phyloP scores from a whole-genome alignment of 2,329 filamentous ascomycete genomes.

The Neocucurbitaria cava region DNA sequence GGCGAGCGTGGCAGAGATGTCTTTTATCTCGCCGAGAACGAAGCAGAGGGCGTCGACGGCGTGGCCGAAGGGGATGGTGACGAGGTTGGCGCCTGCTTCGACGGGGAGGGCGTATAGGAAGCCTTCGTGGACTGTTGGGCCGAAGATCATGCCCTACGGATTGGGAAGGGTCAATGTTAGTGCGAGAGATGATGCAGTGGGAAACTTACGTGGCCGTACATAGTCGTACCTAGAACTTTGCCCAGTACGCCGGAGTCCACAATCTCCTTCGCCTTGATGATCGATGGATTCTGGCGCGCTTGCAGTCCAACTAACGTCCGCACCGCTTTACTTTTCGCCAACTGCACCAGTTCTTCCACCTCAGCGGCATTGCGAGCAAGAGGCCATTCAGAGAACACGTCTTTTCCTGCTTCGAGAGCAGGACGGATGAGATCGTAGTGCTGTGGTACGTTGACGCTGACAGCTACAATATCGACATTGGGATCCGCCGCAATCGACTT shows the following conservation, averaged over 20 bases:
- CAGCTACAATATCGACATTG: slow-evolving; percentile 58
- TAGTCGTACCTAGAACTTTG: slow-evolving; percentile 47
- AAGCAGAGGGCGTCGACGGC: slow-evolving; percentile 40
- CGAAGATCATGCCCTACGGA: slow-evolving; percentile 31
- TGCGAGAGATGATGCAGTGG: background rate
- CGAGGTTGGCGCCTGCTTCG: slow-evolving; percentile 53
- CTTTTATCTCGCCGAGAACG: slow-evolving; percentile 37
- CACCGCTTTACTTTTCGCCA: slow-evolving; percentile 52
- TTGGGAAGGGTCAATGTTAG: background rate
- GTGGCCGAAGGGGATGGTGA: slow-evolving; percentile 52
- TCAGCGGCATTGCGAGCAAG: slow-evolving; percentile 51
- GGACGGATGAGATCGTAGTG: slow-evolving; percentile 54
- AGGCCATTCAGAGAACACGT: slow-evolving; percentile 61
- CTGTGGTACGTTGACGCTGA: slow-evolving; percentile 52
- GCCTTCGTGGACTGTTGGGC: slow-evolving; percentile 14
- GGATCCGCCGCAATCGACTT: slow-evolving; percentile 55
- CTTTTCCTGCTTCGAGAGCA: slow-evolving; percentile 49
- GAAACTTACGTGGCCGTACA: slow-evolving; percentile 31
- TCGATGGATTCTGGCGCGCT: slow-evolving; percentile 50
- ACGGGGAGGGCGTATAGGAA: slow-evolving; percentile 60
- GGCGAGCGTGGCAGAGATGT: slow-evolving; percentile 33
- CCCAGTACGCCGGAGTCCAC: slow-evolving; percentile 55
- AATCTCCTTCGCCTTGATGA: slow-evolving; percentile 53
- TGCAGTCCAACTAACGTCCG: slow-evolving; percentile 59
- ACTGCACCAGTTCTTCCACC: slow-evolving; percentile 51